A percentile compares a stretch with the other conserved stretches of the same genome.
Evolutionary conservation across 805 yeast genomes (phyloP).

Genomic region (Candida chilensis): DNA sequence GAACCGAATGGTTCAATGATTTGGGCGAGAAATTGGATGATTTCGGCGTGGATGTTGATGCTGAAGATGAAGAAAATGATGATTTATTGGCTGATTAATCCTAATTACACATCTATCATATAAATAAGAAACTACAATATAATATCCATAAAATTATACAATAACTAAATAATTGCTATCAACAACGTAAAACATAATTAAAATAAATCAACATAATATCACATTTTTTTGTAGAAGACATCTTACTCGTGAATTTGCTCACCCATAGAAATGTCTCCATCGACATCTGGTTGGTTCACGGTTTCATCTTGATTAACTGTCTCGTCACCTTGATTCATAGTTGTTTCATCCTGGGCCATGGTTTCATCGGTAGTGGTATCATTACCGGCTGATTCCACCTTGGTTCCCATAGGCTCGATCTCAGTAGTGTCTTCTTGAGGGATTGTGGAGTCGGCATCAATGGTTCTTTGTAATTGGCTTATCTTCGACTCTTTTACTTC

Average conservation of each 20-base stretch:
- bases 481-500: slow-evolving; percentile 4
- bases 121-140: not conserved
- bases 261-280: no score
- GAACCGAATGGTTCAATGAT: slow-evolving; percentile 60
- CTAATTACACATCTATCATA: not conserved
- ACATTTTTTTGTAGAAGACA: no score
- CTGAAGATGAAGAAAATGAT: slow-evolving; percentile 30
- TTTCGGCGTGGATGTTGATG: slow-evolving; percentile 79
- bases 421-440: slow-evolving; percentile 41
- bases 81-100: not conserved
- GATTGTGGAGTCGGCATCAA: slow-evolving; percentile 39
- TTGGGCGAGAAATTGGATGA: slow-evolving; percentile 81
- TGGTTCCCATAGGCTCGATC: slow-evolving; percentile 2
- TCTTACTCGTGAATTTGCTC: no score
- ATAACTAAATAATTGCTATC: slow-evolving; percentile 8
- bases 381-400: slow-evolving; percentile 24
- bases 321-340: slow-evolving; percentile 5
- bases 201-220: no score
- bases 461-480: slow-evolving; percentile 10
- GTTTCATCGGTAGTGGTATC: slow-evolving; percentile 38
- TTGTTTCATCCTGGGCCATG: slow-evolving; percentile 14
- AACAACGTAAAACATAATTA: no score
- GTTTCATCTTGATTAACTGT: no score
- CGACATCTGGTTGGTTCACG: slow-evolving; percentile 13
- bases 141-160: no score